Base-by-base conservation (phyloP, 2,329 filamentous ascomycete species). In the Colletotrichum sp. region DNA sequence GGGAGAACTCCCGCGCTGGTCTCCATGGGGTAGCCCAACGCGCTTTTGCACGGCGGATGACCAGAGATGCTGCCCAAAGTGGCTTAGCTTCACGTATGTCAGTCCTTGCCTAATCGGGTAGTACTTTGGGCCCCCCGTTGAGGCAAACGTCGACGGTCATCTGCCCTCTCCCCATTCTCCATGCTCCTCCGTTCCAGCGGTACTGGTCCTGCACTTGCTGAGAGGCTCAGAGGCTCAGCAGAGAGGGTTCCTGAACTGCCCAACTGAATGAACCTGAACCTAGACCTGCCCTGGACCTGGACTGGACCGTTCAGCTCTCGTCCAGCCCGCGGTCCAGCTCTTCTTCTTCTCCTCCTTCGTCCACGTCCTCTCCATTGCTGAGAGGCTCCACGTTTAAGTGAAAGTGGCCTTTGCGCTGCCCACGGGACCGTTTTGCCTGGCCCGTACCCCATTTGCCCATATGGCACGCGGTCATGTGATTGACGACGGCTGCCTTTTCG, bases 251-350 rank as follows among this genome's bases (percentile, higher is more conserved):
- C 16, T 39, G 36, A 39, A 18, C 16, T 18, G 36, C 34, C 34
- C 34, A 39, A 44, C 16, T 44, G 36, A 44, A 9, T 44, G 36
- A 44, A 44, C 36, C 36, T 39, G 36, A 18, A 39, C 36, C 36
- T 39, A 1, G 65, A 69, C 44, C 69, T 13, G 28, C 21, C 55
- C 69, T 72, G 32, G 36, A 44, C 36, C 16, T 44, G 36, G 36
- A 44, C 36, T 44, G 36, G 36, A 18, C 36, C 32, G 49, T 49
- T 72, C 69, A 66, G 52, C 63, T 62, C 2, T 57, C 28, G 16
- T 68, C 52, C 70, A 72, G 52, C 49, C 69, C 49, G 36, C 15
- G 39, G 71, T 65, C 71, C 71, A 74, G 66, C 71, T 64, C 71
- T 13, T 21, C 9, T 26, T 10, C 57, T 52, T 8, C 36, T 70